Base-by-base conservation (phyloP, 176 grass and related monocot species). In the Puccinellia tenuiflora region DNA sequence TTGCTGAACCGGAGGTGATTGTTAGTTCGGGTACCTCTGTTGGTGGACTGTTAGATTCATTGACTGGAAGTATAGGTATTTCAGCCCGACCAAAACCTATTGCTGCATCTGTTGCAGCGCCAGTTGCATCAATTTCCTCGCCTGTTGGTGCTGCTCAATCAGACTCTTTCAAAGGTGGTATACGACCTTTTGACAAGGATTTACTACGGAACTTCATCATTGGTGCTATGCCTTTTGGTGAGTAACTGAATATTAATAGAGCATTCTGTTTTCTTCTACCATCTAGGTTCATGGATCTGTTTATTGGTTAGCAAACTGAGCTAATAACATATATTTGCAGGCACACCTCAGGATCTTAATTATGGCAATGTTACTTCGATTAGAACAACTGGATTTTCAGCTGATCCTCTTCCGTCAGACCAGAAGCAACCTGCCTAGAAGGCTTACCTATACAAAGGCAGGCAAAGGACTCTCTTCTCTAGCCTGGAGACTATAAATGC, bases 361-460 rank as follows among this genome's bases (percentile, higher is more conserved):
- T 89, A 85, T 74, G 33, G 88, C 59, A 95, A 98, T 82, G 81
- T 95, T 81, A 87, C 83, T 79, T 81, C 88, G 11, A 88, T 98
- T 77, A 92, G 93, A 81, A 76, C 88, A 53, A 90, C 82, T 46
- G 95, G 95, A 56, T 90, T 91, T 89, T 89, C 86, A 73, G 77
- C 86, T 14, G 95, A 98, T 53, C 79, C 88, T 28, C 88, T 91
- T 77, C 92, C 90, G 2, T 59, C 85, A 62, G 90, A 95, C 56
- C 90, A 92, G 74, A 94, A 94, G 63, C 92, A 98, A 88, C 92
- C 95, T 84, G 92, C 92, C 21, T 98, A 92, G 95, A 98, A 98
- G 43, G 92, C 95, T 67, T 95, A 88, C 77, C 83, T 98, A 73
- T 95, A 95, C 69, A 98, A 89, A 85, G 95, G 95, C 71, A 94